Base-by-base conservation (phyloP, 345 rosid species). In the Corchorus capsularis region DNA sequence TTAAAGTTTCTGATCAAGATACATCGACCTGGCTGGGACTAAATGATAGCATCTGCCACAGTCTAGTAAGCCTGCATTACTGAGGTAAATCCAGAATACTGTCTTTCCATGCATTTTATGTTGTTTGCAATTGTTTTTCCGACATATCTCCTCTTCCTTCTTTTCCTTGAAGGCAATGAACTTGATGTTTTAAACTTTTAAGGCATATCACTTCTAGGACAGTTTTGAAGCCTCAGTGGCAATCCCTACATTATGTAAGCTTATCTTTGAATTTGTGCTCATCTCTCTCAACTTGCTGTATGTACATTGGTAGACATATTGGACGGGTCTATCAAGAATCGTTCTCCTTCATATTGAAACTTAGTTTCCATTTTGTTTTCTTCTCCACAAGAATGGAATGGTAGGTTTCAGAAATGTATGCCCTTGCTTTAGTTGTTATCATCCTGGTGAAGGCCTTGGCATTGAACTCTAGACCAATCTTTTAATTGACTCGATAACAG, bases 11-110 rank as follows among this genome's bases (percentile, higher is more conserved):
- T 75, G 67, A 50, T 39, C 45, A 54, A 20, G 77, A 71, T 59
- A 0, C 6, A 32, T 45, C 27, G 27, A 27, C 27, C 35, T 49
- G 20, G 49, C 63, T 47, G 52, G 53, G 63, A 78, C 37, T 39
- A 34, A 67, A 45, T 19, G 49, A n/a, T 11, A 35, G 37, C 74
- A 70, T 74, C 76, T 49, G 49, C 66, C 32, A 22, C 19, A 59
- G 69, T 70, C 41, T n/a, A 20, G 59, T 79, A 11, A 27, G 49
- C 64, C 43, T 54, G 71, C 52, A n/a, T 63, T 37, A 15, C 39
- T 35, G 55, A 75, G 79, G 78, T 62, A 60, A 75, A 74, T 46
- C 67, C 64, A 27, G 57, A 13, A 62, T 54, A 49, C 14, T 49
- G 50, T 20, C 17, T 35, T 35, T 66, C 56, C 12, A 8, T 37